These are phyloP conservation scores for Leishmania arabica DNA, from an alignment of 208 protist species.

Conservation along the genomic window DNA sequence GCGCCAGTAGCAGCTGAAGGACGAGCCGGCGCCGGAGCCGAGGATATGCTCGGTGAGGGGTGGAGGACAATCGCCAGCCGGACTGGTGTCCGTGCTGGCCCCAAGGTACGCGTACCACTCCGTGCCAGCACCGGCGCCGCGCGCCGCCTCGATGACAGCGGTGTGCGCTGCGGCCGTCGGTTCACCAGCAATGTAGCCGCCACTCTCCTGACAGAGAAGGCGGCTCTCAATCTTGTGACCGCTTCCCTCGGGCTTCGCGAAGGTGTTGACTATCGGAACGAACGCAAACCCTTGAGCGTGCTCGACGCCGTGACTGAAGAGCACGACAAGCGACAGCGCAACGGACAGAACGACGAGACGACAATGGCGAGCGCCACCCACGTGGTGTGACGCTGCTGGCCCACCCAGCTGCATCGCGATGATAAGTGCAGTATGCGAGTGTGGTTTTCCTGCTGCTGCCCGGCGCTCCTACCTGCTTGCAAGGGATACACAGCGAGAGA, in stretches of 20 bases:
- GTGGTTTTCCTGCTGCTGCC: not conserved
- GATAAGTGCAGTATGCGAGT: not conserved
- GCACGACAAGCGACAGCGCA: constrained; percentile 5
- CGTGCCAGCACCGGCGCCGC: constrained; percentile 2
- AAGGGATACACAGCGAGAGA: not conserved
- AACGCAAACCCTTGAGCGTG: constrained; percentile 26
- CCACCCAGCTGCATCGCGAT: not conserved
- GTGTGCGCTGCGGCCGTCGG: constrained; percentile 26
- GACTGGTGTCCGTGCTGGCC: constrained; percentile 21
- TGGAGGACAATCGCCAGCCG: not conserved
- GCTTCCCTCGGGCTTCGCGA: constrained; percentile 18
- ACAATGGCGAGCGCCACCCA: not conserved
- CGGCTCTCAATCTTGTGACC: constrained; percentile 15
- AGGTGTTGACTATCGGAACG: constrained; percentile 25
- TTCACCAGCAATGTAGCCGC: constrained; percentile 35
- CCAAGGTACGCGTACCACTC: constrained; percentile 45
- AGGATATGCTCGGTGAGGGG: not conserved
- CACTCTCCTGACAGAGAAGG: constrained; percentile 25
- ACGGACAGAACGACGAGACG: not conserved
- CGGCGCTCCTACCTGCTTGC: not conserved
- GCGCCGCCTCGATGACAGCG: constrained; percentile 19
- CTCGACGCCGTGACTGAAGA: constrained; percentile 9
- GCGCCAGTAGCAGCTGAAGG: constrained; percentile 43
- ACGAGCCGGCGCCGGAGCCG: not conserved
- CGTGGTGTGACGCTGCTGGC: not conserved